Conservation (phyloP, 176 grass and related monocot genomes). For the Carex kokanica region DNA sequence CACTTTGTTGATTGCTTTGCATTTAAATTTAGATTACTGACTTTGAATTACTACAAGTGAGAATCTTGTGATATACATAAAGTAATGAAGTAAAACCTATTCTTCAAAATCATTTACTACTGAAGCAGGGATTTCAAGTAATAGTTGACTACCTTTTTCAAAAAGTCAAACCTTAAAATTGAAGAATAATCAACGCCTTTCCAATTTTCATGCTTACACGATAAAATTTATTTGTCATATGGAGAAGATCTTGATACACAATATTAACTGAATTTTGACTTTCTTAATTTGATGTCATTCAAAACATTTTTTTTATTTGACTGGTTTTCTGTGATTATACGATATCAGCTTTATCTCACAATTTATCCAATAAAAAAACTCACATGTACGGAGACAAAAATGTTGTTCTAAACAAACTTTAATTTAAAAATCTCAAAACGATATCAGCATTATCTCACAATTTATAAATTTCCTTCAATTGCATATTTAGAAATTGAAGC, state of each 20-base stretch:
- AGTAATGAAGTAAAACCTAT: background rate
- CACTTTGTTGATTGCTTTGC: background rate
- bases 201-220: background rate
- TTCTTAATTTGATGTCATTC: background rate
- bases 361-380: too few species aligned
- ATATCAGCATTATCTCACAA: too few species aligned
- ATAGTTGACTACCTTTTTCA: background rate
- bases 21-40: background rate
- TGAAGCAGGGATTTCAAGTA: background rate
- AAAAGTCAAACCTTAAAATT: background rate
- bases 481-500: too few species aligned
- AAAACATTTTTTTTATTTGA: too few species aligned
- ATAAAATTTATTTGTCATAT: background rate
- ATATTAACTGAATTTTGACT: background rate
- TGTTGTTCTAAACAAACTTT: too few species aligned
- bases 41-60: background rate
- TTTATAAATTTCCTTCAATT: too few species aligned
- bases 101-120: background rate
- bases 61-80: background rate
- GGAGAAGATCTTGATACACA: background rate
- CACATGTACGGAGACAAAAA: too few species aligned
- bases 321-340: too few species aligned
- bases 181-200: conserved; percentile 1
- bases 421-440: too few species aligned
- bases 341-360: too few species aligned